phyloP scores from a whole-genome alignment of 2,329 filamentous ascomycete genomes.

The Golovinomyces cichoracearum region DNA sequence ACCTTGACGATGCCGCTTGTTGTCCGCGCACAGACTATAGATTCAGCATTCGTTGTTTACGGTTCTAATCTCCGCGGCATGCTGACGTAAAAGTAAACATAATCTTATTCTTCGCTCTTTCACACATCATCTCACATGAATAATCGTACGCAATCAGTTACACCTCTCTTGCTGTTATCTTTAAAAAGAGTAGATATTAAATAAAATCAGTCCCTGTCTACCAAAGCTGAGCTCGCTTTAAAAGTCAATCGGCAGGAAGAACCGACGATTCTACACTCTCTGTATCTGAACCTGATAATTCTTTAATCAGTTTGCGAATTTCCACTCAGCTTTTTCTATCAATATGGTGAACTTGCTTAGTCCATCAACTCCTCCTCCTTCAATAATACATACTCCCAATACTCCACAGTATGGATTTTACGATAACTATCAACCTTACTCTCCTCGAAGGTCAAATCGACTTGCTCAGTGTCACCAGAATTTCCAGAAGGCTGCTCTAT shows the following conservation, averaged over 20 bases:
- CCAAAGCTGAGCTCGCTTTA: too few species aligned
- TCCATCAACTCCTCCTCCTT: slow-evolving; percentile 28
- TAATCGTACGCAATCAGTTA: too few species aligned
- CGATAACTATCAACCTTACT: slow-evolving; percentile 48
- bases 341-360: slow-evolving; percentile 15
- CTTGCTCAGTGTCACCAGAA: slow-evolving; percentile 19
- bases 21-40: neutral
- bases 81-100: neutral
- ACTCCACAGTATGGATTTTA: slow-evolving; percentile 41
- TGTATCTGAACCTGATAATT: too few species aligned
- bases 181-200: too few species aligned
- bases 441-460: slow-evolving; percentile 33
- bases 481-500: neutral
- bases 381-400: slow-evolving; percentile 36
- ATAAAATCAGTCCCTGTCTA: too few species aligned
- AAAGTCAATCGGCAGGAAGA: too few species aligned
- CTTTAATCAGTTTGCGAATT: neutral
- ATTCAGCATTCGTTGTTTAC: too few species aligned
- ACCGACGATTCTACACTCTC: too few species aligned
- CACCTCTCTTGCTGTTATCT: too few species aligned
- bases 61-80: too few species aligned
- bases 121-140: too few species aligned
- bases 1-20: neutral
- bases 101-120: neutral
- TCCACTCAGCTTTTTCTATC: neutral